Percentiles rank a stretch among this genome's conserved stretches.
phyloP scores from a whole-genome alignment of 305 asterid genomes.

The Fraxinus albicans region DNA sequence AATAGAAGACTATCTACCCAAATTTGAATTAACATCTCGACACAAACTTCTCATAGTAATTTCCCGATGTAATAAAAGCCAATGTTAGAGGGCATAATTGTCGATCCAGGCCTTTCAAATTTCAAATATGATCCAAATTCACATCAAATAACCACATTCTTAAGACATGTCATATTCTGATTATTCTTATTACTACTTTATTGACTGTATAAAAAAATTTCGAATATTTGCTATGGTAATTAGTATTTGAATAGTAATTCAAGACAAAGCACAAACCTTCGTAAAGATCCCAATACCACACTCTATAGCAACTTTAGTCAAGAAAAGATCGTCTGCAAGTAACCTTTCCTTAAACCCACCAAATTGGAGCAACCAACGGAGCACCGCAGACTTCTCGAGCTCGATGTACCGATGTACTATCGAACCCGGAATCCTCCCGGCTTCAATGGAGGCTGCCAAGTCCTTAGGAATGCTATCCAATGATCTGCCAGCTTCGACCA shows the following conservation, averaged over 20 bases:
- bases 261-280: slow-evolving; percentile 48
- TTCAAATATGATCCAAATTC: not conserved
- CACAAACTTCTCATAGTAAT: not conserved
- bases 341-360: slow-evolving; percentile 89
- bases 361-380: slow-evolving; percentile 71
- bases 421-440: slow-evolving; percentile 75
- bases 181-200: not conserved
- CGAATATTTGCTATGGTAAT: not conserved
- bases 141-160: not conserved
- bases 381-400: slow-evolving; percentile 64
- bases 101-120: not conserved
- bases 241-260: not conserved
- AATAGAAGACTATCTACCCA: not conserved
- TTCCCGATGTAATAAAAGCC: not conserved
- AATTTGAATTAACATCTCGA: not conserved
- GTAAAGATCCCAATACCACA: slow-evolving; percentile 95
- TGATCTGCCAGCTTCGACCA: slow-evolving; percentile 74
- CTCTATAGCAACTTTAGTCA: slow-evolving; percentile 90
- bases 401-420: slow-evolving; percentile 61
- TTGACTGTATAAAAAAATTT: not conserved
- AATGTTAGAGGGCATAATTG: not conserved
- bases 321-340: slow-evolving; percentile 92
- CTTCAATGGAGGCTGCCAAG: slow-evolving; percentile 72
- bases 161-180: not conserved
- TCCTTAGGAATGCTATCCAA: slow-evolving; percentile 83